A percentile compares a stretch with the other conserved stretches of the same genome.
Conservation (phyloP, 257 asterid genomes). For the Ajuga chamaepitys region DNA sequence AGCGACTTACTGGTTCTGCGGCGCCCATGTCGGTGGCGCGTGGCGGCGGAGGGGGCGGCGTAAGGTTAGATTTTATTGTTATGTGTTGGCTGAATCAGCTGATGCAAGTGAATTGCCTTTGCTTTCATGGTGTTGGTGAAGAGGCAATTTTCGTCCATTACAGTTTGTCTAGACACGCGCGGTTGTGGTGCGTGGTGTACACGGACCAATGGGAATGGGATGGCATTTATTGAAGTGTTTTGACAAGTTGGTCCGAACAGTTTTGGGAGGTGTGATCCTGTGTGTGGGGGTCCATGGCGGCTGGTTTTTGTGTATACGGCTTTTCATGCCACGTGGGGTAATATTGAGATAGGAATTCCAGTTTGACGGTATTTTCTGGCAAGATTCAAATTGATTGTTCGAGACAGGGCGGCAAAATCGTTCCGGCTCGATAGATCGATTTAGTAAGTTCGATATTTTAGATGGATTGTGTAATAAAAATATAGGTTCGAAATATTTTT, state of each 20-base stretch:
- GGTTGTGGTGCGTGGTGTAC: conserved; percentile 4
- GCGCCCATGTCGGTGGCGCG: conserved; percentile 71
- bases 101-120: conserved; percentile 20
- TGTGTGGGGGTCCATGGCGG: conserved; percentile 33
- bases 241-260: conserved; percentile 7
- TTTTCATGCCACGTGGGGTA: conserved; percentile 19
- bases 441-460: no score
- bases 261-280: conserved; percentile 24
- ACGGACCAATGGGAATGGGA: conserved; percentile 16
- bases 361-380: no score
- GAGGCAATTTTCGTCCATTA: not conserved
- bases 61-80: conserved; percentile 34
- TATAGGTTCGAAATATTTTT: no score
- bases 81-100: conserved; percentile 8
- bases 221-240: not conserved
- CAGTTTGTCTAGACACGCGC: conserved; percentile 19
- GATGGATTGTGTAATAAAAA: no score
- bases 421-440: no score
- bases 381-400: no score
- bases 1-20: conserved; percentile 45
- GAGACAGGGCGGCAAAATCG: no score
- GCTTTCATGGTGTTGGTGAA: conserved; percentile 5
- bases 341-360: not conserved
- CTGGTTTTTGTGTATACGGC: conserved; percentile 16
- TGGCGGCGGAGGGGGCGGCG: conserved; percentile 15